Base-by-base conservation (phyloP, 1,139 yeast genomes). In the Saccharomycopsis hybrid region DNA sequence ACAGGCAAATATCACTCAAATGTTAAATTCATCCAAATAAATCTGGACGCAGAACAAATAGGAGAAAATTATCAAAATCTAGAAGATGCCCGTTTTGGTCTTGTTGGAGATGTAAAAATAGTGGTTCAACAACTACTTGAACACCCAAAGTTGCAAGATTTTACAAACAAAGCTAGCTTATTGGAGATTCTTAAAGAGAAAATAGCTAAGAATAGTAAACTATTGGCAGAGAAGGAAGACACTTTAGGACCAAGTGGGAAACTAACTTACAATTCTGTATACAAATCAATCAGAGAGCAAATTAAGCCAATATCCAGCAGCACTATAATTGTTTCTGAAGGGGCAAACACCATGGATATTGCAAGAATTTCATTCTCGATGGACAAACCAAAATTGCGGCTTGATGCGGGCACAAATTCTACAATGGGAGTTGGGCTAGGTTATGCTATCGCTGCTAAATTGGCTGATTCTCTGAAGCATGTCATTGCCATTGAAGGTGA, bases 351-450 rank as follows among this genome's bases (percentile, higher is more conserved):
- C 0, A 81, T 81, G 86, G 87, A 81, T 57, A 69, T 76, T 38
- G 79, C 85, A 1, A 68, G 87, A 44, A 68, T 79, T 4, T 73
- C 82, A 0, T 80, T 81, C 60, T 76, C 78, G 3, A 68, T 80
- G 43, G 62, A 66, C n/a, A 56, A 57, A 3, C 82, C 86, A 0
- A 72, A 73, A 53, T 73, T 69, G 13, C 65, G 85, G 32, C 63
- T 81, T 27, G 87, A 81, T 57, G 85, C 85, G 2, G 87, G 87
- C 1, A 80, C 86, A 0, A 79, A 78, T 62, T 86, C 85, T 1
- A 80, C 86, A 0, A 81, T 82, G 87, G 87, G 87, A 2, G 69
- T 80, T 31, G 87, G 86, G 0, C 54, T 80, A 32, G 85, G 84
- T 0, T 81, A 81, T 57, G 82, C 84, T 1, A 75, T 81, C 54